A percentile compares a stretch with the other conserved stretches of the same genome.
Evolutionary conservation across 2,329 filamentous ascomycete genomes (phyloP).

Genomic region (Colletotrichum higginsianum): DNA sequence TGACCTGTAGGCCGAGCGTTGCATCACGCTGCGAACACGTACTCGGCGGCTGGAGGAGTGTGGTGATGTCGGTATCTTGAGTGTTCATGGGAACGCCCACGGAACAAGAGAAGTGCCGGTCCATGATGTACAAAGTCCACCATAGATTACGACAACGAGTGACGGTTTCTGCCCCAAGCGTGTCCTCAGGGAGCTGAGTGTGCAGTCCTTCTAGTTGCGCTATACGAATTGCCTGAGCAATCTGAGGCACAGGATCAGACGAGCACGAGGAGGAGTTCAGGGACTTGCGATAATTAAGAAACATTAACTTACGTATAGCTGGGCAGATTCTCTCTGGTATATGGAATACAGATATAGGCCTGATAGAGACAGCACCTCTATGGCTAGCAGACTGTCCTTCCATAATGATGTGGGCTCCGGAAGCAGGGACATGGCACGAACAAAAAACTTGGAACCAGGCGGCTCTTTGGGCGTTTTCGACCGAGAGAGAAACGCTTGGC

Average conservation of each 20-base stretch:
- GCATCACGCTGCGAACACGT: constrained; percentile 48
- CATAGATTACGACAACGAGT: constrained; percentile 55
- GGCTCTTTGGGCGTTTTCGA: no score
- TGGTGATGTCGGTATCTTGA: constrained; percentile 56
- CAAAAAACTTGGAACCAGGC: constrained; percentile 47
- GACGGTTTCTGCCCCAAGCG: constrained; percentile 51
- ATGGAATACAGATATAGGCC: constrained; percentile 57
- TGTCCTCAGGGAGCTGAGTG: constrained; percentile 55
- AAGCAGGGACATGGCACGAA: constrained; percentile 54
- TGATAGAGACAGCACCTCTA: constrained; percentile 54
- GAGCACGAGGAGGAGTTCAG: neutral
- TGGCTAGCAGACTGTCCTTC: constrained; percentile 55
- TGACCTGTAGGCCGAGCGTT: constrained; percentile 53
- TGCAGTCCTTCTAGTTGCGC: constrained; percentile 59
- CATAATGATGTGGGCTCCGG: constrained; percentile 52
- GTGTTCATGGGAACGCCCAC: constrained; percentile 55
- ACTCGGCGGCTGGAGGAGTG: constrained; percentile 46
- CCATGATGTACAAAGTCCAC: constrained; percentile 60
- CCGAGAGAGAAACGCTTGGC: no score
- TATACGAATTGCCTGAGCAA: constrained; percentile 57
- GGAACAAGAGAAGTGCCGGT: constrained; percentile 57
- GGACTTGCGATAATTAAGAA: neutral
- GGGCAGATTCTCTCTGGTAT: constrained; percentile 51
- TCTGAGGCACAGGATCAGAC: constrained; percentile 44
- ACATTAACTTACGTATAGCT: constrained; percentile 46